Conservation (phyloP, 768 basidiomycete genomes). For the Leccinum disarticulatum region DNA sequence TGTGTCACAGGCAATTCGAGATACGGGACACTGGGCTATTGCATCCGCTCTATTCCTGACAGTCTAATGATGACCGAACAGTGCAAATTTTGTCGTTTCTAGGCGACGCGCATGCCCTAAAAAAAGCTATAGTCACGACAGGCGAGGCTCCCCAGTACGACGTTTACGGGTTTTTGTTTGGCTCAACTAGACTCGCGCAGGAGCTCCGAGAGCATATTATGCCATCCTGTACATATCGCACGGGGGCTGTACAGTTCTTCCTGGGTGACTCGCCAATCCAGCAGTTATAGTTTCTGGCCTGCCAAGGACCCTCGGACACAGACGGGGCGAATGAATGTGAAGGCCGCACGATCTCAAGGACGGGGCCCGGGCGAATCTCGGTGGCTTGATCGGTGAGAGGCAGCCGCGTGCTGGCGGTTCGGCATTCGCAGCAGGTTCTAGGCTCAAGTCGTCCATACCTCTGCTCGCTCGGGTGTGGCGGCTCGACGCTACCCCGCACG, state of each 20-base stretch:
- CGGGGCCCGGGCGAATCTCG: neutral
- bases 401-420: neutral
- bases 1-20: slow-evolving; percentile 11
- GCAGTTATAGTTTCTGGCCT: neutral
- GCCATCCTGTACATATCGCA: neutral
- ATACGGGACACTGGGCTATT: neutral
- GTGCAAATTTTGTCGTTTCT: neutral
- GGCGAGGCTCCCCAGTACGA: too few species aligned
- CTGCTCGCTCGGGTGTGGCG: neutral
- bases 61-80: neutral
- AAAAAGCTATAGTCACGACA: neutral
- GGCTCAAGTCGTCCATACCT: neutral
- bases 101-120: neutral
- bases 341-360: neutral
- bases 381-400: neutral
- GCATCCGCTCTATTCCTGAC: neutral
- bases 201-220: neutral
- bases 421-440: neutral
- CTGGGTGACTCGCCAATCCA: neutral
- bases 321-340: neutral
- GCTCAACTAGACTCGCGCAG: neutral
- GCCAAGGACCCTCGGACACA: neutral
- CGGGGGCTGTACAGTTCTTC: neutral
- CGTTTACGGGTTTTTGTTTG: neutral
- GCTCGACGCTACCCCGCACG: neutral